Conservation (phyloP, 805 yeast genomes). For the Nakazawaea ernobii region DNA sequence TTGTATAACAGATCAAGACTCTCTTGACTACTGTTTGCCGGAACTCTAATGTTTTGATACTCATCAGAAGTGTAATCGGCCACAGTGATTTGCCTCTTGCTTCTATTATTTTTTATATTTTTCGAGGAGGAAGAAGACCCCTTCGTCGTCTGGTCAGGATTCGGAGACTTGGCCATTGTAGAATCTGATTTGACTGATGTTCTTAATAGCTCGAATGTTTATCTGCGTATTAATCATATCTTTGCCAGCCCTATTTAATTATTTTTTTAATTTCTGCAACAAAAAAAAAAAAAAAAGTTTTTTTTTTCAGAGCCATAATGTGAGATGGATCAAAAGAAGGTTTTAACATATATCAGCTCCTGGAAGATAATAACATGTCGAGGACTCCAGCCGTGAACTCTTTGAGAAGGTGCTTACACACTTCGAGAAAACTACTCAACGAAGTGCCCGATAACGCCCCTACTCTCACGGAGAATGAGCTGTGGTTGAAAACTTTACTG, state of each 20-base stretch:
- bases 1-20: background rate
- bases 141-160: too few relatives aligned
- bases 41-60: background rate
- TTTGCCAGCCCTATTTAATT: too few relatives aligned
- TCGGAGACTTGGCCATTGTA: too few relatives aligned
- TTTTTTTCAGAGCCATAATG: too few relatives aligned
- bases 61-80: background rate
- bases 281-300: too few relatives aligned
- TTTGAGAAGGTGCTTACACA: background rate
- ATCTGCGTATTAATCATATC: too few relatives aligned
- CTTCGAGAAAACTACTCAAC: background rate
- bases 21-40: background rate
- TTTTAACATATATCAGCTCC: background rate
- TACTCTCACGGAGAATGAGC: constrained; percentile 23
- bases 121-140: too few relatives aligned
- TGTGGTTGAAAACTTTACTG: constrained; percentile 22
- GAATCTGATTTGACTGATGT: too few relatives aligned
- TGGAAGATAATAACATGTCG: background rate
- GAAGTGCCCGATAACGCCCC: constrained; percentile 30
- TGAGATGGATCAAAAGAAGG: too few relatives aligned
- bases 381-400: background rate
- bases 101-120: too few relatives aligned
- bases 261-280: too few relatives aligned
- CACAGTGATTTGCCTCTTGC: background rate
- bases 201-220: too few relatives aligned